Evolutionary conservation across 331 rosid species (phyloP).

Genomic region (Malus hybrid): DNA sequence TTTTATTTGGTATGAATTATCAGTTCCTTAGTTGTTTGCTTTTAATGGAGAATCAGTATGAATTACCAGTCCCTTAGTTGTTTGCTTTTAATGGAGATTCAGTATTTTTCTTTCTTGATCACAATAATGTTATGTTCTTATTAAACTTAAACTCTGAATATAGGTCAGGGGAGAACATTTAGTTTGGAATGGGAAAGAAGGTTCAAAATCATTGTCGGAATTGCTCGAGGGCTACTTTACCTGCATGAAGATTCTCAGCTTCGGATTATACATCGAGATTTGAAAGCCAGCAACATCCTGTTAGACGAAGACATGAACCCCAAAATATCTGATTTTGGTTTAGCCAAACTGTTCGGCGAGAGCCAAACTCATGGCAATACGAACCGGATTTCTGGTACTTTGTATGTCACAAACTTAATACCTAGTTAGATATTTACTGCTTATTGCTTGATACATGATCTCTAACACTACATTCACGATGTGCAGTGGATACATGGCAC

Average conservation of each 20-base stretch:
- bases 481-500: slow-evolving; percentile 27
- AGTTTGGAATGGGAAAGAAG: slow-evolving; percentile 24
- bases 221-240: slow-evolving; percentile 25
- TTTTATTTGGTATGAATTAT: slow-evolving; percentile 21
- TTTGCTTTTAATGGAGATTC: neutral
- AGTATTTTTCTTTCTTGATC: neutral
- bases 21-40: neutral
- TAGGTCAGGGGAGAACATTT: slow-evolving; percentile 12
- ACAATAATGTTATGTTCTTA: neutral
- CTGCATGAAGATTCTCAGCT: slow-evolving; percentile 31
- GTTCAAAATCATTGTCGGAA: slow-evolving; percentile 23
- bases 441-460: neutral
- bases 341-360: slow-evolving; percentile 18
- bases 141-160: neutral
- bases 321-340: slow-evolving; percentile 28
- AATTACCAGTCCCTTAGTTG: neutral
- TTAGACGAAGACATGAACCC: slow-evolving; percentile 29
- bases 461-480: neutral
- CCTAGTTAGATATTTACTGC: neutral
- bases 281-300: slow-evolving; percentile 27
- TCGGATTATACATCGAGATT: slow-evolving; percentile 23
- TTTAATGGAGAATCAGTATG: neutral
- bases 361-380: slow-evolving; percentile 33
- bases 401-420: no score
- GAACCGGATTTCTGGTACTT: slow-evolving; percentile 25